These are phyloP conservation scores for Coemansia erecta DNA, from an alignment of 192 early-diverging fungal species.

Conservation along the genomic window DNA sequence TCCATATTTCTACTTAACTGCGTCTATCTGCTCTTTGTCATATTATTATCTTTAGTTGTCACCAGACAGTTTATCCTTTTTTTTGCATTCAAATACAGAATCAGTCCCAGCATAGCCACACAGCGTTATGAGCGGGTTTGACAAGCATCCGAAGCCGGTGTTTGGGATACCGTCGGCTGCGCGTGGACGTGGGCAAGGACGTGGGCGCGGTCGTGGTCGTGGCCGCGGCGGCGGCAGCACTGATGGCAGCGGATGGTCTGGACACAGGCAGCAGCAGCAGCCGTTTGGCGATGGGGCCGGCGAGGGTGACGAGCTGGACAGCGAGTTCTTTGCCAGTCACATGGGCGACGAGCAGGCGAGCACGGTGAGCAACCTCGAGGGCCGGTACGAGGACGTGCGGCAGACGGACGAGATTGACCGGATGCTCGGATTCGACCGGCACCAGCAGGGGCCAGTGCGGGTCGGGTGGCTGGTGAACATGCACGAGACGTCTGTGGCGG, in stretches of 20 bases:
- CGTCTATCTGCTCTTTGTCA: too few relatives aligned
- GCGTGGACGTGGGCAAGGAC: constrained; percentile 16
- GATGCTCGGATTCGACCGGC: constrained; percentile 64
- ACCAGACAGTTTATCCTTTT: too few relatives aligned
- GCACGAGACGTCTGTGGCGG: constrained; percentile 71
- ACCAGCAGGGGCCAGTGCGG: constrained; percentile 68
- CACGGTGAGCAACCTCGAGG: constrained; percentile 23
- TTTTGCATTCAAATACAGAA: too few relatives aligned
- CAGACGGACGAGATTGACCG: constrained; percentile 55
- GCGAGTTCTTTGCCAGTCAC: neutral
- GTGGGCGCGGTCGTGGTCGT: constrained; percentile 15
- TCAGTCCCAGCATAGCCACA: neutral
- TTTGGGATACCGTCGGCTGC: constrained; percentile 31
- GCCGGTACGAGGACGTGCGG: constrained; percentile 27
- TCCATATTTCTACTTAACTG: too few relatives aligned
- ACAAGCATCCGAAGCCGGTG: constrained; percentile 18
- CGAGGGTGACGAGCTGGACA: neutral
- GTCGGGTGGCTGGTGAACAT: constrained; percentile 97
- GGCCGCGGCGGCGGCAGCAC: constrained; percentile 6
- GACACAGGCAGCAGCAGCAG: constrained; percentile 12
- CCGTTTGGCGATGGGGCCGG: constrained; percentile 10
- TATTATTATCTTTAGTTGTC: too few relatives aligned
- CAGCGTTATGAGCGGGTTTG: constrained; percentile 5
- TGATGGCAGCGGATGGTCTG: constrained; percentile 12
- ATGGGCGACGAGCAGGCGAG: constrained; percentile 13